Evolutionary conservation across 2,329 filamentous ascomycete species (phyloP).

Genomic region (Bipolaris bicolor): DNA sequence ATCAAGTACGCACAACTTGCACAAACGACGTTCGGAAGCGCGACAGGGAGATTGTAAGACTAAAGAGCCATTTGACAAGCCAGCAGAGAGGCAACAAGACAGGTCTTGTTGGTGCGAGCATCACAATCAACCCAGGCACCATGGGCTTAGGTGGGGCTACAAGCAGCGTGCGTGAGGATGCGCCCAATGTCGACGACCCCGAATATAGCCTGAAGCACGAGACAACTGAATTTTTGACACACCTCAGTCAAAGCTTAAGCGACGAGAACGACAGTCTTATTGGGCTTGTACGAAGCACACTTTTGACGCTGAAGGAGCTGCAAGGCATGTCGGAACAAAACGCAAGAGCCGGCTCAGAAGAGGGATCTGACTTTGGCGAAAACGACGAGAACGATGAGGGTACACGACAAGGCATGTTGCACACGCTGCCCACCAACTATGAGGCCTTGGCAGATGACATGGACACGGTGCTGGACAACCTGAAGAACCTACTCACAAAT

Average conservation of each 20-base stretch:
- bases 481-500: slow-evolving; percentile 86
- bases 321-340: slow-evolving; percentile 59
- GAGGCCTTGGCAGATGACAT: slow-evolving; percentile 75
- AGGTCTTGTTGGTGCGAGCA: slow-evolving; percentile 55
- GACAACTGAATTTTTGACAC: slow-evolving; percentile 88
- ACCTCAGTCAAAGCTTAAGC: slow-evolving; percentile 79
- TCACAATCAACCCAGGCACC: slow-evolving; percentile 52
- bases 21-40: slow-evolving; percentile 89
- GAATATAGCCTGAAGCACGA: slow-evolving; percentile 79
- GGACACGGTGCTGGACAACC: slow-evolving; percentile 77
- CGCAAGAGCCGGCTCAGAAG: slow-evolving; percentile 32
- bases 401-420: slow-evolving; percentile 43
- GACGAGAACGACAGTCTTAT: slow-evolving; percentile 91
- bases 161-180: slow-evolving; percentile 59
- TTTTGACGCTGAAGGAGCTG: slow-evolving; percentile 71
- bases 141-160: slow-evolving; percentile 34
- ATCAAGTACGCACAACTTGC: slow-evolving; percentile 84
- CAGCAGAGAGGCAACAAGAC: slow-evolving; percentile 57
- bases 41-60: slow-evolving; percentile 83
- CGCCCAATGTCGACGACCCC: slow-evolving; percentile 59
- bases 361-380: slow-evolving; percentile 35
- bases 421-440: slow-evolving; percentile 64
- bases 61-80: slow-evolving; percentile 86
- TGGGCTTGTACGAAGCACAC: slow-evolving; percentile 71
- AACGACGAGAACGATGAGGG: slow-evolving; percentile 48